phyloP scores from a whole-genome alignment of 2,329 filamentous ascomycete genomes.

The Zymoseptoria tritici region DNA sequence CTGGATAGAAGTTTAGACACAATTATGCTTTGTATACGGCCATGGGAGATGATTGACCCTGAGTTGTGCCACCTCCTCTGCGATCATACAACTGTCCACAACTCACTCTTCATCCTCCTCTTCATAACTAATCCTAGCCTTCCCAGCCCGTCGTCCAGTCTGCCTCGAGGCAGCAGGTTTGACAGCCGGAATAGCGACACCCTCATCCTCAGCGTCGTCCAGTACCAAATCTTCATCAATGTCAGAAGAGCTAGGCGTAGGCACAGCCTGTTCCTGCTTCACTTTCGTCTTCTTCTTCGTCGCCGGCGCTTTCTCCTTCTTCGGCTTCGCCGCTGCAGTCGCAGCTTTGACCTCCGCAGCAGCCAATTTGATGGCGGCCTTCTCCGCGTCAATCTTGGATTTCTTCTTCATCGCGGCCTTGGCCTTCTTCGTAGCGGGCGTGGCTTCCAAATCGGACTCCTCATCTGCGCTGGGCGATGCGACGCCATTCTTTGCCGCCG shows the following conservation, averaged over 20 bases:
- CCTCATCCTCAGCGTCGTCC: slow-evolving; percentile 6
- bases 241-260: slow-evolving; percentile 13
- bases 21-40: not conserved
- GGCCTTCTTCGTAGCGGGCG: slow-evolving; percentile 34
- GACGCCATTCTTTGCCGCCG: slow-evolving; percentile 19
- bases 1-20: not conserved
- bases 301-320: slow-evolving; percentile 3
- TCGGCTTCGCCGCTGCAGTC: not conserved
- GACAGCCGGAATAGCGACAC: slow-evolving; percentile 1
- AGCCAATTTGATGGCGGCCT: slow-evolving; percentile 15
- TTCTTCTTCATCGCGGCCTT: slow-evolving; percentile 30
- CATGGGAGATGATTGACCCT: not conserved
- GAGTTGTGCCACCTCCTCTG: not conserved
- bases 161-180: slow-evolving; percentile 8
- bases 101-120: slow-evolving; percentile 10
- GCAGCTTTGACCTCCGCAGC: slow-evolving; percentile 9
- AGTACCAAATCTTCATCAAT: slow-evolving; percentile 3
- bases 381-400: slow-evolving; percentile 16
- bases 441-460: slow-evolving; percentile 29
- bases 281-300: slow-evolving; percentile 8
- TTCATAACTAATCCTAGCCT: slow-evolving; percentile 14
- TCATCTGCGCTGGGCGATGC: slow-evolving; percentile 16
- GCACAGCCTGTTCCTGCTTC: slow-evolving; percentile 11
- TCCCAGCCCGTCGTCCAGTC: slow-evolving; percentile 10
- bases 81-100: not conserved